Base-by-base conservation (phyloP, 108 stramenopile species). In the Chaetoceros tenuissimus region DNA sequence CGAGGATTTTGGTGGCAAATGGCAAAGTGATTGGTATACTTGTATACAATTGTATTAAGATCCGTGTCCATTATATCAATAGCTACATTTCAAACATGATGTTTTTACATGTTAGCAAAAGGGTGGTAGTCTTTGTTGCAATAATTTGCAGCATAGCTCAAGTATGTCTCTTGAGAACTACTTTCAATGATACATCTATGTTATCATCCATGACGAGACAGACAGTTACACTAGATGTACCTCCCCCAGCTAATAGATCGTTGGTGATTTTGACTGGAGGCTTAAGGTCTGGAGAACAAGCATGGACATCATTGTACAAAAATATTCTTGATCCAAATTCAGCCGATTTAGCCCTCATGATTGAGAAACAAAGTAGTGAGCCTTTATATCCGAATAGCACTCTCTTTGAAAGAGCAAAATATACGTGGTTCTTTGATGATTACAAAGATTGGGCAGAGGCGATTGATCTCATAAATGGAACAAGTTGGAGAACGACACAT, bases 381-480 rank as follows among this genome's bases (percentile, higher is more conserved):
- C 17, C 24, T 3, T 22, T 26, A 27, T 58, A 47, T 23, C 24
- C n/a, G n/a, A n/a, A n/a, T n/a, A n/a, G n/a, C n/a, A n/a, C n/a
- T n/a, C 62, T 77, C 13, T 68, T 27, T 19, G 27, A 44, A 31
- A 43, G 67, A 24, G 75, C 75, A 45, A 72, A 69, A 43, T 72
- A 72, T 46, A 34, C 72, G 27, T 72, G 43, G 29, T 29, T 21
- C 26, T 64, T 64, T 63, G 47, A 1, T 22, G 71, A 72, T 57
- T 77, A 69, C 46, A 55, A 72, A 10, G 69, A 77, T 31, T 77
- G 71, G 71, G 71, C 58, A 17, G 67, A 77, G 31, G 75, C 75
- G 1, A 55, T 77, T 18, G 63, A 69, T 55, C 49, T 71, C 31
- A 71, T 75, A 43, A 69, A 69, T 53, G 60, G 60, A 17, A 57